phyloP scores from a whole-genome alignment of 306 rosid genomes.

The Dicorynia guianensis region DNA sequence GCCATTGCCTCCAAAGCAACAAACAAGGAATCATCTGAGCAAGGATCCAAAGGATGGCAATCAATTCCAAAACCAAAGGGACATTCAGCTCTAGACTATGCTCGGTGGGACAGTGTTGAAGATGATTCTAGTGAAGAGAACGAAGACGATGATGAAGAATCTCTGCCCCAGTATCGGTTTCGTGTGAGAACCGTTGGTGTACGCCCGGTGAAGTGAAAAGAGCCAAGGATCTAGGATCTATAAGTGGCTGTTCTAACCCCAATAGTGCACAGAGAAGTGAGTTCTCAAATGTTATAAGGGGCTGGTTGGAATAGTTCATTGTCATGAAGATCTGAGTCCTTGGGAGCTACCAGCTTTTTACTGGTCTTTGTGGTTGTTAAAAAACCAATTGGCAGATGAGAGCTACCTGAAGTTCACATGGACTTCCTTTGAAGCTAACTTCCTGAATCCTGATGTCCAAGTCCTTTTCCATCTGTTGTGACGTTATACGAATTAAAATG shows the following conservation, averaged over 20 bases:
- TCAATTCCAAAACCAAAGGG: slow-evolving; percentile 97
- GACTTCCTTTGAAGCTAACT: slow-evolving; percentile 29
- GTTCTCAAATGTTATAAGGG: slow-evolving; percentile 16
- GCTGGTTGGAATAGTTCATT: slow-evolving; percentile 32
- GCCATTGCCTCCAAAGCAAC: slow-evolving; percentile 46
- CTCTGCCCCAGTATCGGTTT: slow-evolving; percentile 75
- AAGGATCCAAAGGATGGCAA: slow-evolving; percentile 79
- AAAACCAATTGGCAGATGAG: slow-evolving; percentile 22
- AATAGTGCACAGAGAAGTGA: slow-evolving; percentile 22
- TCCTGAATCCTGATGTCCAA: slow-evolving; percentile 15
- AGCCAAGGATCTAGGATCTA: slow-evolving; percentile 1
- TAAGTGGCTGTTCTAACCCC: slow-evolving; percentile 29
- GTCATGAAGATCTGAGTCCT: slow-evolving; percentile 32
- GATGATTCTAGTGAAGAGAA: slow-evolving; percentile 94
- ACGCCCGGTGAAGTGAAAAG: slow-evolving; percentile 73
- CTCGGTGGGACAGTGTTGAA: slow-evolving; percentile 91
- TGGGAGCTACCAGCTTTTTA: slow-evolving; percentile 5
- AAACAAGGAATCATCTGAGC: slow-evolving; percentile 46
- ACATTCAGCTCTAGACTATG: slow-evolving; percentile 86
- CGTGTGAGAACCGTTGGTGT: slow-evolving; percentile 84
- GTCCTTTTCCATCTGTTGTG: slow-evolving; percentile 32
- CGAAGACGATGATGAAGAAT: slow-evolving; percentile 66
- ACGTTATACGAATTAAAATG: slow-evolving; percentile 1
- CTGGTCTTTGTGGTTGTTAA: slow-evolving; percentile 4
- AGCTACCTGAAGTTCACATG: slow-evolving; percentile 25